These are phyloP conservation scores for Aspergillus clavatus DNA, from an alignment of 2,329 filamentous ascomycete species.

Conservation along the genomic window DNA sequence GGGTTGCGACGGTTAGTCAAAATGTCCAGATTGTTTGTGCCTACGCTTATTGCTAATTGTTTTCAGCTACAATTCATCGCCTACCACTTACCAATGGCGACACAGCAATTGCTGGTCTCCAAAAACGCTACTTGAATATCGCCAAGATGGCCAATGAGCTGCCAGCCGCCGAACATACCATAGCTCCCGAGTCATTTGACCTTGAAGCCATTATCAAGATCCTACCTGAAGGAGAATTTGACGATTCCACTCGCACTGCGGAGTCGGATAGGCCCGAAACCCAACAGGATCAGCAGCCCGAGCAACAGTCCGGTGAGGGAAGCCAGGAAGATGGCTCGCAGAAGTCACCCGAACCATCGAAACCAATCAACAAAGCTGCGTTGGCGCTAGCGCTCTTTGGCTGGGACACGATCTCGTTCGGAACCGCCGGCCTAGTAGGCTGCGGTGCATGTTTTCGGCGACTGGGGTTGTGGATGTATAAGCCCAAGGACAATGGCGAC, in stretches of 20 bases:
- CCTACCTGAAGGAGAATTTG: conserved; percentile 26
- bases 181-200: conserved; percentile 29
- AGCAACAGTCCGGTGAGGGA: conserved; percentile 1
- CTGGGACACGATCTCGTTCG: conserved; percentile 58
- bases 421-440: conserved; percentile 59
- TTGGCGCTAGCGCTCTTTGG: conserved; percentile 67
- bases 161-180: conserved; percentile 27
- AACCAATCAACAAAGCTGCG: conserved; percentile 54
- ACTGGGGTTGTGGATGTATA: conserved; percentile 91
- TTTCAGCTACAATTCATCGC: conserved; percentile 59
- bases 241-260: conserved; percentile 4
- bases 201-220: conserved; percentile 27
- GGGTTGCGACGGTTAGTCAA: conserved; percentile 70
- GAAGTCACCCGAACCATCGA: conserved; percentile 4
- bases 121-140: conserved; percentile 59
- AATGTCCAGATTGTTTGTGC: conserved; percentile 6
- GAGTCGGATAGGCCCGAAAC: conserved; percentile 17
- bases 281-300: background rate
- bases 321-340: conserved; percentile 5
- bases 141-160: conserved; percentile 35
- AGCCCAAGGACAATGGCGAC: conserved; percentile 59
- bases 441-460: conserved; percentile 85
- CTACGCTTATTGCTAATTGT: conserved; percentile 13
- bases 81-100: conserved; percentile 60
- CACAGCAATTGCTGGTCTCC: conserved; percentile 54